These are phyloP conservation scores for Ambispora gerdemannii DNA, from an alignment of 192 early-diverging fungal species.

Conservation along the genomic window DNA sequence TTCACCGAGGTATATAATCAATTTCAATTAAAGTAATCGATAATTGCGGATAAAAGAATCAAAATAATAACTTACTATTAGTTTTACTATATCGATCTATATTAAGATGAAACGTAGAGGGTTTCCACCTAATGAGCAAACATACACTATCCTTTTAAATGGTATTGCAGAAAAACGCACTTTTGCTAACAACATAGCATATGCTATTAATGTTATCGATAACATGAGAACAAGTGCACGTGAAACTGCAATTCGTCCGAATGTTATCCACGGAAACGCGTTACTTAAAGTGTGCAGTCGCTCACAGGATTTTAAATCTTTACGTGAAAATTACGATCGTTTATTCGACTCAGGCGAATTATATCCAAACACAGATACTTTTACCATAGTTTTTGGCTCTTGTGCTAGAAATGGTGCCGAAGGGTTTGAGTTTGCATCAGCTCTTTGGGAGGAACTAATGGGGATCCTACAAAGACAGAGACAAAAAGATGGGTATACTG, in stretches of 20 bases:
- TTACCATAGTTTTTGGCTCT: conserved; percentile 33
- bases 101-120: conserved; percentile 37
- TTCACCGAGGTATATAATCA: conserved; percentile 7
- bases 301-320: conserved; percentile 24
- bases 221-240: conserved; percentile 29
- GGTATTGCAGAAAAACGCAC: conserved; percentile 33
- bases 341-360: conserved; percentile 32
- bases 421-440: conserved; percentile 35
- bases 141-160: conserved; percentile 39
- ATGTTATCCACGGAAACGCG: conserved; percentile 33
- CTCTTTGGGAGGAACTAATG: conserved; percentile 36
- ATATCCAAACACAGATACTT: conserved; percentile 35
- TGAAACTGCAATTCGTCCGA: not conserved
- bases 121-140: conserved; percentile 33
- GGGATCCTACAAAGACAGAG: conserved; percentile 6
- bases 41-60: not conserved
- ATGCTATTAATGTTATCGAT: conserved; percentile 33
- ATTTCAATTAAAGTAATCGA: not conserved
- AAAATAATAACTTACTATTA: not conserved
- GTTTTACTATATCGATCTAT: not conserved
- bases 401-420: conserved; percentile 34
- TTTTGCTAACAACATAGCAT: conserved; percentile 33
- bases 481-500: not conserved
- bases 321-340: conserved; percentile 24
- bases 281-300: conserved; percentile 42